Evolutionary conservation across 2,329 filamentous ascomycete genomes (phyloP).

Genomic region (Leptographium wingfieldii): DNA sequence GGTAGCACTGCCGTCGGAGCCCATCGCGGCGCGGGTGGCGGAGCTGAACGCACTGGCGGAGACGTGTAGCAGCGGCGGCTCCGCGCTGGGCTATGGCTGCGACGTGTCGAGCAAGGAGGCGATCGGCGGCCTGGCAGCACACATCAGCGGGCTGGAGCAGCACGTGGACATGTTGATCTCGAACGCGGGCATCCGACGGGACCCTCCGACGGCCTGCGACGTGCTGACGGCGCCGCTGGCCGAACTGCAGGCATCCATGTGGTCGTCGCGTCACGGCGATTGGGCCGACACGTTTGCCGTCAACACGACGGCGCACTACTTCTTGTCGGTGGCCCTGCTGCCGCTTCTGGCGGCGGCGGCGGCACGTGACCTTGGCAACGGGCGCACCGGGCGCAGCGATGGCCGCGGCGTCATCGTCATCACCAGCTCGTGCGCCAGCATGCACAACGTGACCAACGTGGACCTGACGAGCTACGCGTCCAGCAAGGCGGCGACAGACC

Average conservation of each 20-base stretch:
- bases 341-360: constrained; percentile 44
- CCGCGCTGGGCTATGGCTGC: constrained; percentile 27
- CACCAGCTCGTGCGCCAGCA: constrained; percentile 30
- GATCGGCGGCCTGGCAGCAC: constrained; percentile 42
- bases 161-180: constrained; percentile 29
- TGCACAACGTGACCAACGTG: constrained; percentile 28
- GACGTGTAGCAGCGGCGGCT: neutral
- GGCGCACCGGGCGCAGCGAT: neutral
- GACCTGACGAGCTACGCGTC: constrained; percentile 38
- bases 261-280: constrained; percentile 43
- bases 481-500: constrained; percentile 39
- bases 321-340: constrained; percentile 48
- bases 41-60: constrained; percentile 45
- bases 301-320: constrained; percentile 61
- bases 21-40: constrained; percentile 45
- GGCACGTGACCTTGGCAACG: constrained; percentile 14
- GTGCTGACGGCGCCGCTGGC: constrained; percentile 8
- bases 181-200: constrained; percentile 10
- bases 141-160: constrained; percentile 37
- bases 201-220: constrained; percentile 5
- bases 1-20: constrained; percentile 50
- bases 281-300: constrained; percentile 60
- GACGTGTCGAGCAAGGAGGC: constrained; percentile 52
- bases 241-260: constrained; percentile 33
- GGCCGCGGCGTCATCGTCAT: constrained; percentile 16